Percentiles rank a stretch among this genome's conserved stretches.
Evolutionary conservation across 257 asterid species (phyloP).

Genomic region (Petunia secreta): DNA sequence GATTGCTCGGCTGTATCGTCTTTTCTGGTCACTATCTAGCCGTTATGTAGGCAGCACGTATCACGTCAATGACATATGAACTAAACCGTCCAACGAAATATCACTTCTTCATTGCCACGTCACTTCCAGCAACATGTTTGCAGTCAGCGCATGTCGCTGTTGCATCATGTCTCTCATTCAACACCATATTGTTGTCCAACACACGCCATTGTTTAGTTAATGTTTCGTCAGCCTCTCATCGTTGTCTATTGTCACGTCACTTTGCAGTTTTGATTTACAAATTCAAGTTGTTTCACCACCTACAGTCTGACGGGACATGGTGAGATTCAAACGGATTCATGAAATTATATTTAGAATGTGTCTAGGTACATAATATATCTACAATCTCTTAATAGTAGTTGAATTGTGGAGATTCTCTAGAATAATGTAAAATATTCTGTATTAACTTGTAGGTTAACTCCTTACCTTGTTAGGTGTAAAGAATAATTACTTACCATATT

Average conservation of each 20-base stretch:
- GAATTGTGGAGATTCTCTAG: neutral
- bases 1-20: neutral
- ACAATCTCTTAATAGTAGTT: neutral
- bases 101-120: neutral
- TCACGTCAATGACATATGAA: neutral
- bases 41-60: neutral
- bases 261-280: neutral
- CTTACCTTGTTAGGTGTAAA: neutral
- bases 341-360: neutral
- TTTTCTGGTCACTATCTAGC: neutral
- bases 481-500: neutral
- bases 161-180: conserved; percentile 3
- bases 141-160: neutral
- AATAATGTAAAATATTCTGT: conserved; percentile 2
- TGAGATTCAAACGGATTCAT: conserved; percentile 6
- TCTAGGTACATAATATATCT: neutral
- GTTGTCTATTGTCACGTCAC: conserved; percentile 3
- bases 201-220: neutral
- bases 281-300: conserved; percentile 22
- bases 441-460: neutral
- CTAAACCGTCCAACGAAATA: neutral
- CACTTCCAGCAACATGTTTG: neutral
- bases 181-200: neutral
- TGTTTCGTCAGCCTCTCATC: neutral
- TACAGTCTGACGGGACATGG: neutral